Evolutionary conservation across 495 filamentous ascomycete species (phyloP), one percentile per base, ranked within the genome.

Genomic region (Thermochaetoides thermophila): DNA sequence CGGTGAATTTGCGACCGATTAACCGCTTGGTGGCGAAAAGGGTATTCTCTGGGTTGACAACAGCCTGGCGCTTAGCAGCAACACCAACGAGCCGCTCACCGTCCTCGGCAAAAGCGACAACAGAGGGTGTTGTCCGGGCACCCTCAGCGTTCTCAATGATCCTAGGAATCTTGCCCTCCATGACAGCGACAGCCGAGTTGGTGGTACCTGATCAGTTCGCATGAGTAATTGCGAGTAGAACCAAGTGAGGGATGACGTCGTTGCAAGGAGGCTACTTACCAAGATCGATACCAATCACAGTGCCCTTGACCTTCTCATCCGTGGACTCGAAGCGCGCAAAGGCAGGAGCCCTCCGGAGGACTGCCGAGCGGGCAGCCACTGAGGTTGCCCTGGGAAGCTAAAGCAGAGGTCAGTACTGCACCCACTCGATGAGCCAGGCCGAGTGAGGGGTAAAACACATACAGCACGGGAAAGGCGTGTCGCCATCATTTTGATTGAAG

Each of bases 11-110:
- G 54, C 89, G 84, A 46, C 89, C 89, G 56, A 97, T 97, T 56
- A 97, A 76, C 75, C 89, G 84, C 78, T 97, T 97, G 39, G 89
- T 97, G 61, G 89, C 89, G 56, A 97, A 97, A 31, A 97, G 76
- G 30, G 89, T 97, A 66, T 97, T 96, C 61, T 97, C 89, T 3
- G 89, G 89, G 70, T 97, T 97, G 46, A 97, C 91, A 46, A 96
- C 91, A 31, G 89, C 89, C 63, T 97, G 89, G 53, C 89, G 87
- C 74, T 97, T 97, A 42, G 89, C 89, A 31, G 89, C 84, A 46
- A 96, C 84, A 80, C 89, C 89, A 44, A 97, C 89, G 37, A 97
- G 65, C 41, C 91, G 81, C 72, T 97, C 89, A 38, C 91, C 91
- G 61, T 94, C 85, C 64, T 92, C 77, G 27, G 89, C 81, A 63